These are phyloP conservation scores for Ascosphaera pollenicola DNA, from an alignment of 2,329 filamentous ascomycete species.

Conservation along the genomic window DNA sequence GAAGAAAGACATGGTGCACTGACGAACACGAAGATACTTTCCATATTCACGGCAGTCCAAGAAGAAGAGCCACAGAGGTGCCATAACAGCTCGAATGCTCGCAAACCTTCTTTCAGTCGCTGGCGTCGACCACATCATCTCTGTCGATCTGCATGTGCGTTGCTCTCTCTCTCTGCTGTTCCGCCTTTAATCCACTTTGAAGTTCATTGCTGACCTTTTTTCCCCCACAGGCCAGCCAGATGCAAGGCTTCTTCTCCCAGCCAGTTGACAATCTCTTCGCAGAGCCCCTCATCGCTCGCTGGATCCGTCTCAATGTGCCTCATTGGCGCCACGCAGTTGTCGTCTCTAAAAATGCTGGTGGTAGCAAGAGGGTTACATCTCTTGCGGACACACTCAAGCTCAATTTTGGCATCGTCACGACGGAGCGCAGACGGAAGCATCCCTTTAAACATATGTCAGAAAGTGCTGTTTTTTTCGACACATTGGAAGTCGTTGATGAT, in stretches of 20 bases:
- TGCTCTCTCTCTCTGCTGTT: neutral
- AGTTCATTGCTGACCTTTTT: neutral
- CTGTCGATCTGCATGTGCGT: slow-evolving; percentile 70
- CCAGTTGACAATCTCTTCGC: slow-evolving; percentile 95
- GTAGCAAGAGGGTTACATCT: slow-evolving; percentile 91
- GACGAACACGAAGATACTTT: slow-evolving; percentile 42
- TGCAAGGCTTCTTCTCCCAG: slow-evolving; percentile 98
- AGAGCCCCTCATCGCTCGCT: slow-evolving; percentile 82
- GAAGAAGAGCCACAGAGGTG: slow-evolving; percentile 92
- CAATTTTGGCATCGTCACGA: slow-evolving; percentile 78
- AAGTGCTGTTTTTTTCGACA: slow-evolving; percentile 56
- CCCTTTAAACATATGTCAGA: slow-evolving; percentile 36
- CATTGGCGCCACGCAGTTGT: slow-evolving; percentile 81
- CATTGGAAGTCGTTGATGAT: slow-evolving; percentile 20
- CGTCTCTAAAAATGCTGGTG: slow-evolving; percentile 94
- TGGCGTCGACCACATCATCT: slow-evolving; percentile 93
- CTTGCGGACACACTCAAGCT: slow-evolving; percentile 89
- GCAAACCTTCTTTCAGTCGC: slow-evolving; percentile 86
- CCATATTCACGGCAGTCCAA: slow-evolving; percentile 99
- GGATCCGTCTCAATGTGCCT: slow-evolving; percentile 65
- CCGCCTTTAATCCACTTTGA: neutral
- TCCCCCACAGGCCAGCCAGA: slow-evolving; percentile 49
- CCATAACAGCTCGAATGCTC: slow-evolving; percentile 92
- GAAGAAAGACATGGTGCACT: neutral
- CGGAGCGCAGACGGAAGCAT: slow-evolving; percentile 30